Evolutionary conservation across 2,329 filamentous ascomycete species (phyloP).

Genomic region (Fusarium sp.): DNA sequence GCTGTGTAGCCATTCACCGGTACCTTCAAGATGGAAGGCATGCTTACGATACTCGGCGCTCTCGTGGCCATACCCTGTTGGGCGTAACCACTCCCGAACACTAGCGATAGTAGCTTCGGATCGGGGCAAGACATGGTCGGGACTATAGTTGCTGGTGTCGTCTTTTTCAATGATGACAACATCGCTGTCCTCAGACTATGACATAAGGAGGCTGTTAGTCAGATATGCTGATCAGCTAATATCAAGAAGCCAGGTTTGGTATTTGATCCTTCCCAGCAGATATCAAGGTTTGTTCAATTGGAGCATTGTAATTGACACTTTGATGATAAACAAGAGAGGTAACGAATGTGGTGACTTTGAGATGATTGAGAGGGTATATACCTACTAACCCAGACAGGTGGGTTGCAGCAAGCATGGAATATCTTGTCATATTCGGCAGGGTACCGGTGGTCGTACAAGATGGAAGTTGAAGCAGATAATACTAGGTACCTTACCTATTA

Average conservation of each 20-base stretch:
- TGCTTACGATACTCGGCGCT: constrained; percentile 38
- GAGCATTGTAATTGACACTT: neutral
- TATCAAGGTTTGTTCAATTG: neutral
- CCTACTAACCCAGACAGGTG: neutral
- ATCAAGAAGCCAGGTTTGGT: neutral
- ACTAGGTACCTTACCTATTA: neutral
- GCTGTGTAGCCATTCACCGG: constrained; percentile 26
- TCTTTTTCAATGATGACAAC: constrained; percentile 18
- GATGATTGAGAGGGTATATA: neutral
- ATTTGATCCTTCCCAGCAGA: neutral
- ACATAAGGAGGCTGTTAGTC: neutral
- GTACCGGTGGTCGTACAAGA: neutral
- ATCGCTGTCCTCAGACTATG: constrained; percentile 19
- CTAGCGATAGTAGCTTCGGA: constrained; percentile 40
- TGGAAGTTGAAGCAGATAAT: neutral
- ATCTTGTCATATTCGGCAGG: neutral
- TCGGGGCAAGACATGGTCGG: constrained; percentile 48
- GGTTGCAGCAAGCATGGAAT: neutral
- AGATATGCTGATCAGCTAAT: neutral
- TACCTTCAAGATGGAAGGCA: constrained; percentile 23
- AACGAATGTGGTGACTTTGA: neutral
- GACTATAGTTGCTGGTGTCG: constrained; percentile 49
- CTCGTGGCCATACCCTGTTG: constrained; percentile 31
- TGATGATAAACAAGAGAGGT: neutral
- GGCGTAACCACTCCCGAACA: constrained; percentile 31